Base-by-base conservation (phyloP, 2,329 filamentous ascomycete species). In the Aspergillus sp. region DNA sequence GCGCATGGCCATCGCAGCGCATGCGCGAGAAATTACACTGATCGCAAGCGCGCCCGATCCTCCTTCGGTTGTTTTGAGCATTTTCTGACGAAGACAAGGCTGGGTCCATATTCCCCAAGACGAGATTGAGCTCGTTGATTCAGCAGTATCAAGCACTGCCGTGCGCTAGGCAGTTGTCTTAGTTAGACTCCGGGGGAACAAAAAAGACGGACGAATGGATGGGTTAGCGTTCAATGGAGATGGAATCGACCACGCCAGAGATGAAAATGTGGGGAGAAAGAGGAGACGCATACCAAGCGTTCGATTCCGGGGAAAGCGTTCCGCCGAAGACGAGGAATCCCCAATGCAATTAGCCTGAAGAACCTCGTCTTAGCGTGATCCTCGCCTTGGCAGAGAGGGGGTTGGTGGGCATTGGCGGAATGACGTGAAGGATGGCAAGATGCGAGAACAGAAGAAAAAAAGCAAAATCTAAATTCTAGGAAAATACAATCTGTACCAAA, bases 1-100 rank as follows among this genome's bases (percentile, higher is more conserved):
- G 74, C 29, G 58, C 64, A 54, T 76, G 69, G 20, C 79, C 79
- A 62, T 81, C 75, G 58, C 79, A 81, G 42, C 79, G 71, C 5
- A 76, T 77, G 57, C 78, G 70, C 2, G 77, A 79, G 6, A 68
- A 64, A 55, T 74, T 79, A 66, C 75, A 77, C 36, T 72, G 70
- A 62, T 77, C 74, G 52, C 75, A 77, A 12, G 74, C 75, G 51
- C 74, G 45, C 12, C 18, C 45, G 22, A 47, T 24, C 16, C 45
- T 47, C 12, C 18, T 47, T 47, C 45, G 45, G 12, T 18, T 46
- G 42, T 16, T 11, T 12, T 24, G 18, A 22, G 18, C 12, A 10
- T 47, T 47, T 4, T 24, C 22, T 22, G 45, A 12, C 22, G 22
- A 47, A 12, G 45, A 14, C 18, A 47, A 47, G 7, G 14, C 14